Conservation (phyloP, 176 grass and related monocot genomes). For the Ampelocalamus luodianensis region DNA sequence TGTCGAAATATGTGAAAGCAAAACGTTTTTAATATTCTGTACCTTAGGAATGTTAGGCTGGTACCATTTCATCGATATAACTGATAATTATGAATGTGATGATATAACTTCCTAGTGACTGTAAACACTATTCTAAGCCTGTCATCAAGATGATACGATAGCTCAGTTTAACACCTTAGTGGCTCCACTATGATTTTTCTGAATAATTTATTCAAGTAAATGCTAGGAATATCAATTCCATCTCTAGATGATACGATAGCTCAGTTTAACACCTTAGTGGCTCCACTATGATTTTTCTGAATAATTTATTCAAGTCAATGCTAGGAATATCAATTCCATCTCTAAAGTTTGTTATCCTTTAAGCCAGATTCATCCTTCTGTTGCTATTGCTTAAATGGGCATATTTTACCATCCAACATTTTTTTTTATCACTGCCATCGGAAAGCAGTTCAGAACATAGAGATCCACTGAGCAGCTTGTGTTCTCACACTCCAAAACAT, state of each 20-base stretch:
- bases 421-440: background rate
- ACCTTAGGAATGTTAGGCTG: background rate
- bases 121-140: background rate
- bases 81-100: background rate
- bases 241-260: no score
- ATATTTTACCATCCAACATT: background rate
- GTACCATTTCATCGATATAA: background rate
- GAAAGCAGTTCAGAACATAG: background rate
- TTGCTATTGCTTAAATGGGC: background rate
- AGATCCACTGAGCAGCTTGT: background rate
- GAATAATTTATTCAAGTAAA: background rate
- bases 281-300: no score
- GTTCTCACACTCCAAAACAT: background rate
- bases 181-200: background rate
- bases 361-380: background rate
- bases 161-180: background rate
- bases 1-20: slow-evolving; percentile 1
- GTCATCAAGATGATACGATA: background rate
- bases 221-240: background rate
- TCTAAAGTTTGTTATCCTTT: slow-evolving; percentile 6
- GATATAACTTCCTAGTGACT: background rate
- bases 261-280: no score
- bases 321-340: no score
- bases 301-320: no score
- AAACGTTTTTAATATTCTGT: slow-evolving; percentile 16